phyloP scores from a whole-genome alignment of 176 grass and related monocot species.

The Tillandsia leiboldiana region DNA sequence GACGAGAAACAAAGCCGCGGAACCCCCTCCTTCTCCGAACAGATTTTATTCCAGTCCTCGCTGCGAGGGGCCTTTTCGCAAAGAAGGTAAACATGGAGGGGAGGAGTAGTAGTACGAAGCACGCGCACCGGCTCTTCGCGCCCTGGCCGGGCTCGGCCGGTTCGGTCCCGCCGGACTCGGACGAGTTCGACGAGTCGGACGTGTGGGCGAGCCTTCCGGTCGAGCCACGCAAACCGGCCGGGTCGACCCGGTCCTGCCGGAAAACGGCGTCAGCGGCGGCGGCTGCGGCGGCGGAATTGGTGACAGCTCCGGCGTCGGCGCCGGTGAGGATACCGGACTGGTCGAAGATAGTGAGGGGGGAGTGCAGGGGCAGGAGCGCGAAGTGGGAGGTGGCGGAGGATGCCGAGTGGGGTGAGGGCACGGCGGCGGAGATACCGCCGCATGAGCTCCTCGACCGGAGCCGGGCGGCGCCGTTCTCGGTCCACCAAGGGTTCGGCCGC shows the following conservation, averaged over 20 bases:
- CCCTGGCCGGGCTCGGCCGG: conserved; percentile 26
- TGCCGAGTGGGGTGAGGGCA: neutral
- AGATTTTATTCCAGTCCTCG: neutral
- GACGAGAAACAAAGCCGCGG: neutral
- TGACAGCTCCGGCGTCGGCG: conserved; percentile 30
- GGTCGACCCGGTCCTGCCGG: conserved; percentile 9
- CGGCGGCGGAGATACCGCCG: conserved; percentile 42
- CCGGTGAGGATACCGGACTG: conserved; percentile 87
- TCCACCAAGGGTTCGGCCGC: conserved; percentile 80
- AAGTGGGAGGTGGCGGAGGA: conserved; percentile 33
- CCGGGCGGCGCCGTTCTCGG: conserved; percentile 58
- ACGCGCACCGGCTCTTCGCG: conserved; percentile 58
- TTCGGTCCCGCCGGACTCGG: conserved; percentile 3
- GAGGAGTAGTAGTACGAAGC: conserved; percentile 45
- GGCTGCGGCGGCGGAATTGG: neutral
- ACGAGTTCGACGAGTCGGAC: conserved; percentile 83
- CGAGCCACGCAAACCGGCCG: neutral
- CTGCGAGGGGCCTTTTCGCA: neutral
- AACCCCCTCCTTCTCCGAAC: neutral
- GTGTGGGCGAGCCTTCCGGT: conserved; percentile 30
- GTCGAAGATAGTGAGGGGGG: conserved; percentile 70
- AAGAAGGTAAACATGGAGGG: conserved; percentile 17
- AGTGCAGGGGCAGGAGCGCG: conserved; percentile 32
- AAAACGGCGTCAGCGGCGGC: conserved; percentile 19
- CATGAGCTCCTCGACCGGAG: conserved; percentile 68